Evolutionary conservation across 805 yeast species (phyloP).

Genomic region (Nematodospora valgi): DNA sequence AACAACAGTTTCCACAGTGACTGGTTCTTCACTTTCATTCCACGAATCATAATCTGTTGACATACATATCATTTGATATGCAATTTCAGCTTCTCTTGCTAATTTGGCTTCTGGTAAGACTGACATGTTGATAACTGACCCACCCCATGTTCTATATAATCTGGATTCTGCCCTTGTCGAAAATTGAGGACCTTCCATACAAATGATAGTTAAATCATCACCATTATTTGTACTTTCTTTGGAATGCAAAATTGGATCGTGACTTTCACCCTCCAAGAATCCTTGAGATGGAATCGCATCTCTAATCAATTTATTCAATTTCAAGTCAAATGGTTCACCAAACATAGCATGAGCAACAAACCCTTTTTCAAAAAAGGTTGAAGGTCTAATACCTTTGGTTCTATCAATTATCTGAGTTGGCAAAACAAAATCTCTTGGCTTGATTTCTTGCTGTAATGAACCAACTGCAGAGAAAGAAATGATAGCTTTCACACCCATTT

Average conservation of each 20-base stretch:
- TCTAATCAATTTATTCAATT: conserved; percentile 62
- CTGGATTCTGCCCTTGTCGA: conserved; percentile 95
- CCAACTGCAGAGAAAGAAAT: conserved; percentile 97
- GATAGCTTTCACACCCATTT: conserved; percentile 80
- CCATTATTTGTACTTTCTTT: conserved; percentile 53
- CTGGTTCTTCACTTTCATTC: conserved; percentile 94
- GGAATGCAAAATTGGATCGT: conserved; percentile 58
- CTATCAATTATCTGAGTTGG: conserved; percentile 96
- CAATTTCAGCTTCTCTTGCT: conserved; percentile 95
- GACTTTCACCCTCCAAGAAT: conserved; percentile 48
- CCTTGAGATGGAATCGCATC: conserved; percentile 44
- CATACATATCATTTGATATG: conserved; percentile 99
- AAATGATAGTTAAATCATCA: conserved; percentile 78
- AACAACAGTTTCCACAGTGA: conserved; percentile 95
- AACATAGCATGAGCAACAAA: conserved; percentile 96
- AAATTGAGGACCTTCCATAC: conserved; percentile 99
- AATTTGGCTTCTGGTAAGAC: conserved; percentile 96
- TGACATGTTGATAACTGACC: conserved; percentile 94
- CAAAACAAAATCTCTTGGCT: conserved; percentile 93
- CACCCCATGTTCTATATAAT: conserved; percentile 84
- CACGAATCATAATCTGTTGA: conserved; percentile 98
- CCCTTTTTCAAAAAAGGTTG: conserved; percentile 87
- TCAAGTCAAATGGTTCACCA: conserved; percentile 92
- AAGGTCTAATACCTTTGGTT: conserved; percentile 90
- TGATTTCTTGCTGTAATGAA: conserved; percentile 81